Evolutionary conservation across 441 rosid genomes (phyloP), one percentile per base, ranked within the genome.

Genomic region (Pelargonium myrrhifolium): DNA sequence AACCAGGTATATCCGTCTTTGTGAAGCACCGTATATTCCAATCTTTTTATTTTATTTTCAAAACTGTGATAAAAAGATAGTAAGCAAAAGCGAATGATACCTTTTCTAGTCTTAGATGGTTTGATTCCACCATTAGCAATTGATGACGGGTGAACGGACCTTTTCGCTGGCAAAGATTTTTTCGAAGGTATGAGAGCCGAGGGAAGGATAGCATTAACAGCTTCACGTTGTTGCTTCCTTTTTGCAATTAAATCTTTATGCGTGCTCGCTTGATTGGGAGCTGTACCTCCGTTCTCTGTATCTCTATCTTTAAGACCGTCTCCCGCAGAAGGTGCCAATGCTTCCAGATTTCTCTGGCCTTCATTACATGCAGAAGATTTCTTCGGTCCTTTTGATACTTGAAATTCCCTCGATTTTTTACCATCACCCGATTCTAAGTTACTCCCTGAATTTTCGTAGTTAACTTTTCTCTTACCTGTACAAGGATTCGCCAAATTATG

Each of bases 171-270:
- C 63, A 68, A 61, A 65, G 74, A 11, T 65, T 78, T 84, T 78
- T 84, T 89, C 7, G 95, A 85, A 72, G 98, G 85, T 79, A 92
- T 84, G 71, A 95, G 84, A 77, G 96, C 85, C 14, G 97, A 81
- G 65, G 64, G 75, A 67, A 95, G 92, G 80, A 95, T 88, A 61
- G 98, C 95, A 68, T 86, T 90, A 74, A 90, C 96, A 74, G 92
- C 96, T 78, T 89, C 92, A 24, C 98, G 92, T 68, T 92, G 89
- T 49, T 83, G 81, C 78, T 90, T 92, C 72, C 97, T 83, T 81
- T 87, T 84, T 18, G 82, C 67, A 62, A 82, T 76, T 39, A 83
- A 53, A 79, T 86, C 88, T 59, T 77, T 79, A 74, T 73, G 79
- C 73, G 80, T 72, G 56, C 81, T 81, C 49, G 55, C 78, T 31